Evolutionary conservation across 148 eudicot genomes (phyloP).

Genomic region (Arctostaphylos glauca): DNA sequence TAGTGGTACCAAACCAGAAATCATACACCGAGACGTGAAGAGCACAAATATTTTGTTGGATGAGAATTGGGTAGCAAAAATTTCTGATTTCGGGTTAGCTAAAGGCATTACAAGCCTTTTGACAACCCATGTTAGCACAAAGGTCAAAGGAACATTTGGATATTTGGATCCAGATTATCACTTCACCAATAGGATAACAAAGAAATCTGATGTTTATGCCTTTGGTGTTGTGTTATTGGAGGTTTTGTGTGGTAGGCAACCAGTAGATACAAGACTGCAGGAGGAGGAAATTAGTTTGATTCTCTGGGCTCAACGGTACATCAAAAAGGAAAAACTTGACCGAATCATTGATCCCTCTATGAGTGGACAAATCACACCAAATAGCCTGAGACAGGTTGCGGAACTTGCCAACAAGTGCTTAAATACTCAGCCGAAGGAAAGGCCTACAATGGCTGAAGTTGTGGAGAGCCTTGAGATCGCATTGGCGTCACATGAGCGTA

Average conservation of each 20-base stretch:
- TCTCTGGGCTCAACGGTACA: not conserved
- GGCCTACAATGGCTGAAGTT: not conserved
- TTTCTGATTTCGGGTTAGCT: not conserved
- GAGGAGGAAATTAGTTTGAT: not conserved
- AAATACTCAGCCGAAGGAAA: not conserved
- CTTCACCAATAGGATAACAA: not conserved
- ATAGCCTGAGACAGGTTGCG: not conserved
- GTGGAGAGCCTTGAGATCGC: not conserved
- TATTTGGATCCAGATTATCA: not conserved
- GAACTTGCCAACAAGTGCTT: not conserved
- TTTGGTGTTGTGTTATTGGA: not conserved
- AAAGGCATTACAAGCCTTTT: not conserved
- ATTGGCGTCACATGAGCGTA: not conserved
- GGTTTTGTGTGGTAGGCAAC: not conserved
- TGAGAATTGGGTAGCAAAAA: constrained; percentile 20
- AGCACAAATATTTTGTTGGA: constrained; percentile 4
- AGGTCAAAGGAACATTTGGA: not conserved
- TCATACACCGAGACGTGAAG: constrained; percentile 4
- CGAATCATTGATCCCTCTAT: not conserved
- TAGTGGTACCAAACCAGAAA: too few species aligned
- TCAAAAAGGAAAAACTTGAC: not conserved
- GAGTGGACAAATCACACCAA: not conserved
- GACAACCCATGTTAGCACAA: not conserved
- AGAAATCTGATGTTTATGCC: not conserved
- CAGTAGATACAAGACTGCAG: not conserved